A percentile compares a stretch with the other conserved stretches of the same genome.
Evolutionary conservation across 1,284 basidiomycete species (phyloP).

Genomic region (Albatrellus sp.): DNA sequence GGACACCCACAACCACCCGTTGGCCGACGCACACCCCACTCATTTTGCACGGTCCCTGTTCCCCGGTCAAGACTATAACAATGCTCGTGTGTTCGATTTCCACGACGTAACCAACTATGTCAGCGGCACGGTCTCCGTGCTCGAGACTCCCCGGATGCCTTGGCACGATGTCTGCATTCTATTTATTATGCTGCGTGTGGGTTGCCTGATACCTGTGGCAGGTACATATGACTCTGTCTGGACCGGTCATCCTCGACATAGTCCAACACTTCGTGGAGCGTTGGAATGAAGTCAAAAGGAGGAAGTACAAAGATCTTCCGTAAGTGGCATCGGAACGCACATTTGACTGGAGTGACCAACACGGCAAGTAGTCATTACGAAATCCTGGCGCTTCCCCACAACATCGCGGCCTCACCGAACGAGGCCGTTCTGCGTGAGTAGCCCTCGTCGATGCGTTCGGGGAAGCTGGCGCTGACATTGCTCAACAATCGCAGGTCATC

Average conservation of each 20-base stretch:
- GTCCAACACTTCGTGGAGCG: slow-evolving; percentile 85
- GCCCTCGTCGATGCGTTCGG: neutral
- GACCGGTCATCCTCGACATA: slow-evolving; percentile 78
- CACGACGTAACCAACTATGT: slow-evolving; percentile 72
- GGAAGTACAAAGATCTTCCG: slow-evolving; percentile 54
- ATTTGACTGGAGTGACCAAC: neutral
- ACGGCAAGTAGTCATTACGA: slow-evolving; percentile 33
- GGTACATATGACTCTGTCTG: slow-evolving; percentile 77
- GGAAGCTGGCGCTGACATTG: neutral
- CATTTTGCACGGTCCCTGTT: slow-evolving; percentile 75
- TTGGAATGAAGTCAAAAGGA: slow-evolving; percentile 77
- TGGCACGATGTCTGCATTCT: slow-evolving; percentile 67
- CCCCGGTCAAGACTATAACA: slow-evolving; percentile 92
- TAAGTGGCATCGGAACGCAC: slow-evolving; percentile 19
- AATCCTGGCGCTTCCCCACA: slow-evolving; percentile 79
- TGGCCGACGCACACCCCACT: slow-evolving; percentile 84
- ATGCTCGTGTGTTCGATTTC: slow-evolving; percentile 74
- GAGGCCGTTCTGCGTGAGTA: slow-evolving; percentile 51
- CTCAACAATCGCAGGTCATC: slow-evolving; percentile 36
- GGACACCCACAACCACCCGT: slow-evolving; percentile 80
- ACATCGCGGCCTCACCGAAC: slow-evolving; percentile 43
- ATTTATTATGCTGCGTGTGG: neutral
- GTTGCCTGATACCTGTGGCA: slow-evolving; percentile 16
- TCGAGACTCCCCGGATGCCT: slow-evolving; percentile 73
- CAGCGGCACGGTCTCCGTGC: slow-evolving; percentile 59